Evolutionary conservation across 2,329 filamentous ascomycete genomes (phyloP).

Genomic region (Davidsoniella virescens): DNA sequence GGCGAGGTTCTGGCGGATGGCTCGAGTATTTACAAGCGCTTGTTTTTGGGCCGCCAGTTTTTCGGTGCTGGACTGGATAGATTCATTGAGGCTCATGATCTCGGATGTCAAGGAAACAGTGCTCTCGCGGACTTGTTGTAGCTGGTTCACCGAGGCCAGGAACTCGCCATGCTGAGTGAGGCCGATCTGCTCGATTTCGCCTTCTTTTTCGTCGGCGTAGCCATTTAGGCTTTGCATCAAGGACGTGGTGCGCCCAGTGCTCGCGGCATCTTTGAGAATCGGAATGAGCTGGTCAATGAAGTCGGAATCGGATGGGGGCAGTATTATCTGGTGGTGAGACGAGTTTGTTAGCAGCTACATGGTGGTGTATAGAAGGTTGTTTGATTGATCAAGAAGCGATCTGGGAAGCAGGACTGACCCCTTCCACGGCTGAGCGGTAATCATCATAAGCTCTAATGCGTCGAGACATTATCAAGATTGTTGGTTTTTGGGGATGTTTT

Average conservation of each 20-base stretch:
- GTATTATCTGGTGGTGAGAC: constrained; percentile 52
- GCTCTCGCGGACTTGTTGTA: constrained; percentile 81
- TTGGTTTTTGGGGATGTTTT: too few species aligned
- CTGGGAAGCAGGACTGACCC: constrained; percentile 21
- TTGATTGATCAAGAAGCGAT: not conserved
- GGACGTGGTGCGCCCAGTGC: constrained; percentile 28
- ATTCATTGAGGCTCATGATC: constrained; percentile 82
- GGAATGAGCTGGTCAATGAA: constrained; percentile 94
- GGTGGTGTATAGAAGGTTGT: not conserved
- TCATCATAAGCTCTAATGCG: constrained; percentile 30
- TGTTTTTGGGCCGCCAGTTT: constrained; percentile 90
- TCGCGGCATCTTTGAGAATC: constrained; percentile 76
- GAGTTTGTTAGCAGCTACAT: constrained; percentile 8
- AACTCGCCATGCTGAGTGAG: constrained; percentile 96
- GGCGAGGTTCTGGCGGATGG: constrained; percentile 87
- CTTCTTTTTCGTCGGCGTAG: constrained; percentile 74
- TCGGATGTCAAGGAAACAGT: constrained; percentile 79
- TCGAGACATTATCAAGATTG: constrained; percentile 24
- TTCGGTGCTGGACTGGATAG: constrained; percentile 88
- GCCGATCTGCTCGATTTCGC: constrained; percentile 86
- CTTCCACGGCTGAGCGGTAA: constrained; percentile 29
- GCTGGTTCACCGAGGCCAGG: constrained; percentile 77
- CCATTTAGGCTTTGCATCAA: constrained; percentile 23
- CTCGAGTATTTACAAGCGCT: constrained; percentile 77
- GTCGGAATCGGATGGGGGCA: constrained; percentile 79